phyloP scores from a whole-genome alignment of 345 rosid genomes.

The Eucalyptus tenuipes region DNA sequence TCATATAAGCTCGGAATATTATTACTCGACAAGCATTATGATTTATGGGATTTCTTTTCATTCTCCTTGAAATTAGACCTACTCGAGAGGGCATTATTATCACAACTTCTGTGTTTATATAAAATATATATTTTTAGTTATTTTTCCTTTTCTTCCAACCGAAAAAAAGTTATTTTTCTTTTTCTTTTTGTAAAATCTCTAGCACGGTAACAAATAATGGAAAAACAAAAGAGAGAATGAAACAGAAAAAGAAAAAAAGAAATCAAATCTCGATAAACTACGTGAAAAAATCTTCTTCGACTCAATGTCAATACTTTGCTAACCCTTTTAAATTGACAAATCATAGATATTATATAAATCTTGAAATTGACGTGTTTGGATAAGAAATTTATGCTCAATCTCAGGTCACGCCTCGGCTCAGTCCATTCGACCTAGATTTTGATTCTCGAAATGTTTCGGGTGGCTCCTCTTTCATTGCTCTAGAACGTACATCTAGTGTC shows the following conservation, averaged over 20 bases:
- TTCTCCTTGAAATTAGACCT: too few species aligned
- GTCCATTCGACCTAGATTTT: neutral
- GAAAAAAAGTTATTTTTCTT: too few species aligned
- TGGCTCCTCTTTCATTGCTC: neutral
- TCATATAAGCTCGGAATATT: rapidly evolving
- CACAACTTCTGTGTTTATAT: too few species aligned
- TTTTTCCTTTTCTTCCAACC: neutral
- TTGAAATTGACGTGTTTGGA: neutral
- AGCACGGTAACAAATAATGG: neutral
- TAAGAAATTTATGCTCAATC: neutral
- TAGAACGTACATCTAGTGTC: neutral
- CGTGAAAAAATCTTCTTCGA: rapidly evolving
- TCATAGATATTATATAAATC: neutral
- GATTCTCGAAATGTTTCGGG: neutral
- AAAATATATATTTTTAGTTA: neutral
- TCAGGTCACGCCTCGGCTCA: neutral
- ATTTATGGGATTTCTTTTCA: neutral
- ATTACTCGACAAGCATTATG: neutral
- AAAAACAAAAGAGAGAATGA: neutral
- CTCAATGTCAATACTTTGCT: neutral
- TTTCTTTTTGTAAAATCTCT: neutral
- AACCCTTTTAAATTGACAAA: neutral
- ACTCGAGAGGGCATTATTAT: too few species aligned
- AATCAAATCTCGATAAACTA: rapidly evolving
- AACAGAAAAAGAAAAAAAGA: neutral